Evolutionary conservation across 108 stramenopile genomes (phyloP), one percentile per base, ranked within the genome.

Genomic region (Aurantiochytrium sp.): DNA sequence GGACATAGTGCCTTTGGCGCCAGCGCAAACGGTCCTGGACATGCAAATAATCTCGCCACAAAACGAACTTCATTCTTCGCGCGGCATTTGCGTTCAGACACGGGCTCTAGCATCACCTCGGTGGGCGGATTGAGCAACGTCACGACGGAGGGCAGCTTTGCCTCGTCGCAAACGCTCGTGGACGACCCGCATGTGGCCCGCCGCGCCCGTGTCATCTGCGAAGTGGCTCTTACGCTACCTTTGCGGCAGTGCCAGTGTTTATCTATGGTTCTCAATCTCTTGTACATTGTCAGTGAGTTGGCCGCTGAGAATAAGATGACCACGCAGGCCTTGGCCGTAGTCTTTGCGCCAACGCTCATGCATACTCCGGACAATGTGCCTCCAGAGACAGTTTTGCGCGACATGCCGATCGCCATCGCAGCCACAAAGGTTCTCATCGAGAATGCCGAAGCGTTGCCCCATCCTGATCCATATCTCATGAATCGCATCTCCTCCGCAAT

Each of bases 371-470:
- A 83, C 5, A 83, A 83, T 23, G 23, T 83, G 10, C 76, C 76
- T 8, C 76, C 76, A 16, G 76, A 83, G 23, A 83, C 76, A 0
- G 76, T 83, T 6, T 45, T 83, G 51, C 45, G 76, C n/a, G 76
- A 83, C 76, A 83, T 83, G 76, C 76, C 76, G 10, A 83, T 83
- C 51, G 76, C 76, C 51, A 83, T 83, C 51, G 76, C 76, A 35
- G 76, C 76, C 51, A 83, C 76, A 12, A 83, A 83, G 76, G 49
- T 83, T 16, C 76, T 83, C 25, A 83, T 83, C 23, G 76, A 83
- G 28, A 83, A 83, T 35, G 76, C 76, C n/a, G 76, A 47, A 12
- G 76, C 76, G 43, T 23, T 83, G 51, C 76, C 76, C 19, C 76
- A 83, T 45, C 76, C 76, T 6, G 76, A 83, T 12, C 76, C 76